These are phyloP conservation scores for Eucalyptus regnans DNA, from an alignment of 345 rosid species.

Conservation along the genomic window DNA sequence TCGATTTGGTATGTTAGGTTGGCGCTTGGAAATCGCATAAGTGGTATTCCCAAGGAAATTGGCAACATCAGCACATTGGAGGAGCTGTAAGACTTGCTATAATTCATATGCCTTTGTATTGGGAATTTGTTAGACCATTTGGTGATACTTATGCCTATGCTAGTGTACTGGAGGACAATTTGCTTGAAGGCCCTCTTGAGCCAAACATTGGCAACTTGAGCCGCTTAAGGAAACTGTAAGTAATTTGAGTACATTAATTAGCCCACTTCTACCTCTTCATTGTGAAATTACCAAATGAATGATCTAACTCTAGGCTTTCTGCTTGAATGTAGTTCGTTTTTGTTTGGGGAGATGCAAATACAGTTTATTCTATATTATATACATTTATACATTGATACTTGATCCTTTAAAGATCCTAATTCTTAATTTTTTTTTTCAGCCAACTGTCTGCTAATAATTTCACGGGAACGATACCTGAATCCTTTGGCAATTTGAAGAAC, in stretches of 20 bases:
- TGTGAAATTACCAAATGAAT: background rate
- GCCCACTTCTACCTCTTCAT: background rate
- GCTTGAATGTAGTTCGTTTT: background rate
- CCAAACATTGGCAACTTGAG: conserved; percentile 50
- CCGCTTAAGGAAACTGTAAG: conserved; percentile 40
- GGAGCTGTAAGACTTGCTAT: conserved; percentile 33
- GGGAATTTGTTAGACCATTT: background rate
- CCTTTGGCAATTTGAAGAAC: conserved; percentile 50
- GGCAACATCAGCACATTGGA: conserved; percentile 43
- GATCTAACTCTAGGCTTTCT: background rate
- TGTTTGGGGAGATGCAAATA: background rate
- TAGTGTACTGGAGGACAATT: conserved; percentile 58
- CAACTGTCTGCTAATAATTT: conserved; percentile 66
- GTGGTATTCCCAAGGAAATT: conserved; percentile 52
- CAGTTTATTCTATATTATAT: background rate
- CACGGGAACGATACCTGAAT: conserved; percentile 54
- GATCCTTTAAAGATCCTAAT: background rate
- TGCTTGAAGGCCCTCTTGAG: conserved; percentile 49
- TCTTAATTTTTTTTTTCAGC: conserved; percentile 5
- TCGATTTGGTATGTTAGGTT: conserved; percentile 14
- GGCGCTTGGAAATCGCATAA: conserved; percentile 50
- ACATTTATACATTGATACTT: background rate
- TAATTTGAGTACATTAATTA: background rate
- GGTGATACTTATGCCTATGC: background rate
- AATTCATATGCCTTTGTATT: background rate